Base-by-base conservation (phyloP, 2,329 filamentous ascomycete species). In the Xenoacremonium recifei region DNA sequence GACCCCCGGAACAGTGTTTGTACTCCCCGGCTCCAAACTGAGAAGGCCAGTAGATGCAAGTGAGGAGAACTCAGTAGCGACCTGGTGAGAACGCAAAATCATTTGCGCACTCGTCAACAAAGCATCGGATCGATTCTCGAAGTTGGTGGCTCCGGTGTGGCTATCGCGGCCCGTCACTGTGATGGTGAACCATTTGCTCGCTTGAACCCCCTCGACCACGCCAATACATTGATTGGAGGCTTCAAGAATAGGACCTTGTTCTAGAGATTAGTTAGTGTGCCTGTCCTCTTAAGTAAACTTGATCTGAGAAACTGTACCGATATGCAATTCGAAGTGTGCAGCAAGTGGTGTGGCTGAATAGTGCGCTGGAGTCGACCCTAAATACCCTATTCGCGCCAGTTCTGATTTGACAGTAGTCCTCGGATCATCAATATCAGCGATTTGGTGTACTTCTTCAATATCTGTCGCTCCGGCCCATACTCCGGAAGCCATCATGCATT, bases 271-370 rank as follows among this genome's bases (percentile, higher is more conserved):
- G n/a, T n/a, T n/a, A n/a, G n/a, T n/a, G n/a, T n/a, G n/a, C n/a
- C n/a, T n/a, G n/a, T n/a, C n/a, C n/a, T n/a, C n/a, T n/a, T n/a
- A n/a, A n/a, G n/a, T n/a, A n/a, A n/a, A n/a, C n/a, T n/a, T n/a
- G n/a, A n/a, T n/a, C n/a, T n/a, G n/a, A n/a, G n/a, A n/a, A n/a
- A n/a, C n/a, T n/a, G n/a, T n/a, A n/a, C n/a, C n/a, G 42, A 90
- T 89, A 58, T 89, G 86, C 5, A 89, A 70, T 63, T 90, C 86
- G 54, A 90, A 89, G 63, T 89, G 85, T 1, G 84, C 85, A 2
- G 79, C 83, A 67, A 88, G 79, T 0, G 83, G 83, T 20, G 31
- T 25, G 9, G 29, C 29, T 12, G 13, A 27, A 17, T 43, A 35
- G 6, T 25, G 37, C 3, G 45, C 42, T 3, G 35, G 39, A 1